Base-by-base conservation (phyloP, 305 asterid species). In the Euphrasia arctica region DNA sequence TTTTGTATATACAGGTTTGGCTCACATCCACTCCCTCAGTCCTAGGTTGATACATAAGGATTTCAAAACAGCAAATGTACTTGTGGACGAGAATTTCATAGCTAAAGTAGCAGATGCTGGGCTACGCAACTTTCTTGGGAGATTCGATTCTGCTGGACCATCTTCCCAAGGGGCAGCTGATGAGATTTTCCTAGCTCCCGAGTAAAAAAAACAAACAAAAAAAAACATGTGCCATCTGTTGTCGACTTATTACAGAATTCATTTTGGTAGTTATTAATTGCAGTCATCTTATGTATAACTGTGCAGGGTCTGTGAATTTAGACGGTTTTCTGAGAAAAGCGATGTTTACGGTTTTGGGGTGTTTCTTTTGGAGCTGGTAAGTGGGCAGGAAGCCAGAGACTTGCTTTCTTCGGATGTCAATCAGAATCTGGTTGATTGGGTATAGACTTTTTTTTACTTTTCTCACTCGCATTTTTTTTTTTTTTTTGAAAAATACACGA, bases 31-130 rank as follows among this genome's bases (percentile, higher is more conserved):
- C 80, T 78, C 94, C 74, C 79, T 87, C 68, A 87, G 91, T 77
- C 97, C 97, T 62, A 85, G 95, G 65, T 75, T 90, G 79, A 78
- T 85, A 76, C 97, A 87, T 64, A 90, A 90, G 83, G 97, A 90
- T 76, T 90, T 90, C 80, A 90, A 90, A 73, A 90, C 97, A 54
- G 83, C 83, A 67, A 90, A 90, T 70, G 97, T 90, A 71, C 97
- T 90, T 22, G 97, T 90, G 63, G 97, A 90, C 68, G 97, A 90
- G 88, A 80, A 85, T 74, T 87, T 90, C 80, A 79, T 80, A 36
- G 91, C 97, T 45, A 90, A 90, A 78, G 94, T 87, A 67, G 97
- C 97, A 29, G 97, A 90, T 82, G 95, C 97, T 34, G 97, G 97
- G 68, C 54, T 87, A 55, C 90, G 89, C 75, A 87, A 90, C 78